Base-by-base conservation (phyloP, 495 filamentous ascomycete species). In the Bacidia gigantensis region DNA sequence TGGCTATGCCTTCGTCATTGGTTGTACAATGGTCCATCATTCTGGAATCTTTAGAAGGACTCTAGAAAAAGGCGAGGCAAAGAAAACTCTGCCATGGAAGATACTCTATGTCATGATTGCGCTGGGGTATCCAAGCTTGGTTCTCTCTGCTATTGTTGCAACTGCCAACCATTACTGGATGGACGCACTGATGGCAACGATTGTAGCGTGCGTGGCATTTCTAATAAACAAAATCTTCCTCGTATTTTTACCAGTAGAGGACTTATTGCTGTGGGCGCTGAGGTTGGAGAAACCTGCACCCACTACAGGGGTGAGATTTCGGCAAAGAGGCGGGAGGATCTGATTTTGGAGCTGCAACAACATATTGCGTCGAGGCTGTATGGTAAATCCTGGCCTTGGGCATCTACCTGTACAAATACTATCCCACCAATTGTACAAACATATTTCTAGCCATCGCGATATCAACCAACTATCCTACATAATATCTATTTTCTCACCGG, bases 151-250 rank as follows among this genome's bases (percentile, higher is more conserved):
- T 11, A 82, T 83, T 46, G 67, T 84, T 14, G 77, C 77, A 10
- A 84, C 80, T 3, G 80, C 80, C 11, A 83, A 84, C 55, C 80
- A 82, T 61, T 83, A 79, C 57, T 79, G 74, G 63, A 65, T 83
- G 32, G 80, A 82, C 60, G 79, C 78, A 0, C 61, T 72, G 17
- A 65, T 75, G 49, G 69, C 76, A 25, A 71, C 70, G 3, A 56
- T 74, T n/a, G 65, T 72, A 12, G 69, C 74, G 14, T 71, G 65
- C 58, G 45, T 71, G 22, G 66, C 69, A 18, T 76, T 73, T 54
- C 17, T 60, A n/a, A 65, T 64, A 44, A 83, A 82, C 55, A 53
- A 67, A 20, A 55, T 82, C 10, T 76, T 78, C 55, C 60, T 72
- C 48, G 62, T 75, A 25, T 63, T 83, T 12, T 58, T 83, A 22